Conservation (phyloP, 345 rosid species). For the Hibiscus mutabilis region DNA sequence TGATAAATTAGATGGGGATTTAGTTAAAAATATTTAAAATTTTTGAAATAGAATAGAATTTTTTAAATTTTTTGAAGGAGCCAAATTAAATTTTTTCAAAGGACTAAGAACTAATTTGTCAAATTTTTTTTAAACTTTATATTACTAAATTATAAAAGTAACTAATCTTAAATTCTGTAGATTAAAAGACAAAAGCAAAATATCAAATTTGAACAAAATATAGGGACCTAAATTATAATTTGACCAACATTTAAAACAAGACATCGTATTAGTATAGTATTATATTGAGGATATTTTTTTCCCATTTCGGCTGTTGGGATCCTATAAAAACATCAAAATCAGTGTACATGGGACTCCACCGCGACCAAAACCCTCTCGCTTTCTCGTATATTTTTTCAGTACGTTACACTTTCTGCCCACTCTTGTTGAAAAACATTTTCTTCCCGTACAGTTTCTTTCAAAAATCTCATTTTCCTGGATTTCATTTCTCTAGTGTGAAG, state of each 20-base stretch:
- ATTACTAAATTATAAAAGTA: too few relatives aligned
- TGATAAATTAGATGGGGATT: too few relatives aligned
- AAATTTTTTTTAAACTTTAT: too few relatives aligned
- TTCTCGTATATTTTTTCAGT: background rate
- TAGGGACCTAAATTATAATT: background rate
- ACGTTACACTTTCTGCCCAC: background rate
- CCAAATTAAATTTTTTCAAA: too few relatives aligned
- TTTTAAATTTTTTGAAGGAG: too few relatives aligned
- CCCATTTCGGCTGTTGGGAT: too few relatives aligned
- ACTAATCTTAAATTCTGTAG: too few relatives aligned
- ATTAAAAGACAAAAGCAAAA: too few relatives aligned
- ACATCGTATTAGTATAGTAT: background rate
- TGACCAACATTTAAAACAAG: background rate
- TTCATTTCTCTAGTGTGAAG: background rate
- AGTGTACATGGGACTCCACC: constrained; percentile 23
- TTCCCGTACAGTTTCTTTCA: background rate
- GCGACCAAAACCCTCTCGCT: constrained; percentile 18
- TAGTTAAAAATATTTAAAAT: too few relatives aligned
- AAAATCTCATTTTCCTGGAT: background rate
- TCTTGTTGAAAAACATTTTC: background rate
- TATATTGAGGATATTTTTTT: constrained; percentile 18
- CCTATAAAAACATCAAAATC: constrained; percentile 49
- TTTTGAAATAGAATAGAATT: too few relatives aligned
- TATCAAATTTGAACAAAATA: too few relatives aligned
- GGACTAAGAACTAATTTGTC: too few relatives aligned